These are phyloP conservation scores for Pseudogymnoascus pannorum DNA, from an alignment of 2,329 filamentous ascomycete species.

Conservation along the genomic window DNA sequence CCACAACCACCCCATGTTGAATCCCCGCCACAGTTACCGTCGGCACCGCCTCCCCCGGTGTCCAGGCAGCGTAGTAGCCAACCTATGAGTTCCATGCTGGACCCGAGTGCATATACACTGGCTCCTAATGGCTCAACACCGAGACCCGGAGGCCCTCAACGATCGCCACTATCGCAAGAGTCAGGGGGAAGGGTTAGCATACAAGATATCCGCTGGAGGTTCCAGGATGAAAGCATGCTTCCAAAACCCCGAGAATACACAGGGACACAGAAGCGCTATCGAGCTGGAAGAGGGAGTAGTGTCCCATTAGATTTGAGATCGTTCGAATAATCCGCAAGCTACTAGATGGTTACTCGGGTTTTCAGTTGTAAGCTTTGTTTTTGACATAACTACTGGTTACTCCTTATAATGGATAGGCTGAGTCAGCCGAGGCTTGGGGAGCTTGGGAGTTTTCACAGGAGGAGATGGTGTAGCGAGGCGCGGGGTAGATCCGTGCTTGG, in stretches of 20 bases:
- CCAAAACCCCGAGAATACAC: conserved; percentile 79
- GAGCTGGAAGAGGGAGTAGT: conserved; percentile 87
- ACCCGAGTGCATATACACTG: conserved; percentile 70
- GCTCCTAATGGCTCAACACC: conserved; percentile 46
- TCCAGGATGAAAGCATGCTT: conserved; percentile 72
- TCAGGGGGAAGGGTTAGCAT: conserved; percentile 46
- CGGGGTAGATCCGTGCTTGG: conserved; percentile 7
- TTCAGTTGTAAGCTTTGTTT: conserved; percentile 4
- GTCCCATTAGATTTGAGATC: conserved; percentile 78
- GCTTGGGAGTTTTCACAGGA: conserved; percentile 1
- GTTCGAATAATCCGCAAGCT: conserved; percentile 20
- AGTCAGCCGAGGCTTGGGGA: conserved; percentile 3
- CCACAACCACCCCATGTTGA: conserved; percentile 28
- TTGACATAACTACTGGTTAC: conserved; percentile 8
- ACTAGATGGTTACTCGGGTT: neutral
- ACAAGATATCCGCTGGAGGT: conserved; percentile 77
- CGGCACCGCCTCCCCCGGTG: conserved; percentile 36
- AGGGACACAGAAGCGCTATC: conserved; percentile 69
- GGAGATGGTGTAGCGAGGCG: conserved; percentile 4
- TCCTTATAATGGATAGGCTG: conserved; percentile 3
- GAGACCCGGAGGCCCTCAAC: conserved; percentile 17
- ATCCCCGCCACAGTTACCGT: conserved; percentile 31
- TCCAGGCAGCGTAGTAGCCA: conserved; percentile 33
- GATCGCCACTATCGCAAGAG: conserved; percentile 22
- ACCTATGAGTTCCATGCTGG: conserved; percentile 55